Percentiles rank a stretch among this genome's conserved stretches.
phyloP scores from a whole-genome alignment of 2,329 filamentous ascomycete genomes.

The Colletotrichum sp. region DNA sequence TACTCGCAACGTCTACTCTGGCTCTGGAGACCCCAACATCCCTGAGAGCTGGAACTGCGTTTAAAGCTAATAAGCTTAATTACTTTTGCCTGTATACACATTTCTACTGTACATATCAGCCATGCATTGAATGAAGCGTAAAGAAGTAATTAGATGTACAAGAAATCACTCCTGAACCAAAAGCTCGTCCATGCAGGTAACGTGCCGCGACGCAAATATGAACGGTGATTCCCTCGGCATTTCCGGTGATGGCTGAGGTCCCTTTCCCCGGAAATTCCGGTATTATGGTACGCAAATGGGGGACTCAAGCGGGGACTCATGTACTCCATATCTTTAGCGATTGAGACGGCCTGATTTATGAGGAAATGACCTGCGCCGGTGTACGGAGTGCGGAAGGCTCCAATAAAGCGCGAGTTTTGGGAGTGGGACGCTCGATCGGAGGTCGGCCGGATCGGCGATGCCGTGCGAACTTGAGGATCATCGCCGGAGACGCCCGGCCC shows the following conservation, averaged over 20 bases:
- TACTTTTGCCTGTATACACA: background rate
- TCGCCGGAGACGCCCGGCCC: background rate
- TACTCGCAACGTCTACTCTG: slow-evolving; percentile 32
- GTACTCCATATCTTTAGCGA: background rate
- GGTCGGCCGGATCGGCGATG: background rate
- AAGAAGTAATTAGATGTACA: background rate
- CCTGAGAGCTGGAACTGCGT: slow-evolving; percentile 23
- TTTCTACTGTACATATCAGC: background rate
- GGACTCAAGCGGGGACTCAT: background rate
- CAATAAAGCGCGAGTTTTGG: background rate
- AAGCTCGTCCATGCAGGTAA: background rate
- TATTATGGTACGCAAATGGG: background rate
- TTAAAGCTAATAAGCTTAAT: background rate
- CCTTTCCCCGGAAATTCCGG: background rate
- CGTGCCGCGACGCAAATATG: fast-evolving
- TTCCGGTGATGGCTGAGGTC: background rate
- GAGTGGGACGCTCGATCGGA: background rate
- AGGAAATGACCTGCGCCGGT: background rate
- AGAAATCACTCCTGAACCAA: background rate
- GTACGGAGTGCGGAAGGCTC: background rate
- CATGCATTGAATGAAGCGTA: background rate
- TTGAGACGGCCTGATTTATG: background rate
- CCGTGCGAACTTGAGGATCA: background rate
- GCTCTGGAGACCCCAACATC: slow-evolving; percentile 15
- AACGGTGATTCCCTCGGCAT: background rate